Conservation (phyloP, 352 stramenopile genomes). For the Blastocystis sp. region DNA sequence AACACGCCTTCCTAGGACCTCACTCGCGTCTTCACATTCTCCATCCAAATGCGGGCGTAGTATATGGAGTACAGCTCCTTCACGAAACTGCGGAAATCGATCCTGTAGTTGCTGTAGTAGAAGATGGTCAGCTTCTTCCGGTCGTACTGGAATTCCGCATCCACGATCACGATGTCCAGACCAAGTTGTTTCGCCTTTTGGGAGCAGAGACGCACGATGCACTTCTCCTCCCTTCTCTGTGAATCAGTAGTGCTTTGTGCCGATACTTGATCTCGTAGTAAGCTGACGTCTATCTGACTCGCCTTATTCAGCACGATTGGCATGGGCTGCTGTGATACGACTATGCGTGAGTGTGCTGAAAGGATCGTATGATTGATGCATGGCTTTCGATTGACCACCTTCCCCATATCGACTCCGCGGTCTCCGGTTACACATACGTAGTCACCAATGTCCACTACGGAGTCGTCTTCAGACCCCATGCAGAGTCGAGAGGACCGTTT, state of each 20-base stretch:
- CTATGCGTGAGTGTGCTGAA: background rate
- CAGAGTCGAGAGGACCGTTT: slow-evolving; percentile 45
- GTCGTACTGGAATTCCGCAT: slow-evolving; percentile 68
- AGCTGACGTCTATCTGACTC: slow-evolving; percentile 56
- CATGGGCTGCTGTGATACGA: slow-evolving; percentile 36
- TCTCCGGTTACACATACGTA: slow-evolving; percentile 68
- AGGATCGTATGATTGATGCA: slow-evolving; percentile 18
- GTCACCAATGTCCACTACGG: slow-evolving; percentile 62
- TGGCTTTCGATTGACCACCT: slow-evolving; percentile 38
- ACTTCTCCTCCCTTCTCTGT: slow-evolving; percentile 67
- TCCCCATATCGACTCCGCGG: slow-evolving; percentile 58
- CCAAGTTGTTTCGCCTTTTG: slow-evolving; percentile 46
- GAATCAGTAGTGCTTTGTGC: background rate
- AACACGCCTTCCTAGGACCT: background rate
- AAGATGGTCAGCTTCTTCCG: slow-evolving; percentile 66
- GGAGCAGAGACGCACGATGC: slow-evolving; percentile 39
- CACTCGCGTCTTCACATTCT: slow-evolving; percentile 47
- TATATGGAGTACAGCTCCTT: slow-evolving; percentile 68
- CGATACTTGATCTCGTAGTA: slow-evolving; percentile 45
- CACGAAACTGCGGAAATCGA: slow-evolving; percentile 65
- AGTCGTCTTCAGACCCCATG: slow-evolving; percentile 56
- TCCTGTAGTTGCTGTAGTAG: slow-evolving; percentile 49
- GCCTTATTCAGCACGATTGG: slow-evolving; percentile 65
- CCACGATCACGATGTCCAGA: slow-evolving; percentile 57
- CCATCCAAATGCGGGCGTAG: slow-evolving; percentile 68